A percentile compares a stretch with the other conserved stretches of the same genome.
phyloP scores from a whole-genome alignment of 805 yeast genomes.

The Starmerella vaccinii region DNA sequence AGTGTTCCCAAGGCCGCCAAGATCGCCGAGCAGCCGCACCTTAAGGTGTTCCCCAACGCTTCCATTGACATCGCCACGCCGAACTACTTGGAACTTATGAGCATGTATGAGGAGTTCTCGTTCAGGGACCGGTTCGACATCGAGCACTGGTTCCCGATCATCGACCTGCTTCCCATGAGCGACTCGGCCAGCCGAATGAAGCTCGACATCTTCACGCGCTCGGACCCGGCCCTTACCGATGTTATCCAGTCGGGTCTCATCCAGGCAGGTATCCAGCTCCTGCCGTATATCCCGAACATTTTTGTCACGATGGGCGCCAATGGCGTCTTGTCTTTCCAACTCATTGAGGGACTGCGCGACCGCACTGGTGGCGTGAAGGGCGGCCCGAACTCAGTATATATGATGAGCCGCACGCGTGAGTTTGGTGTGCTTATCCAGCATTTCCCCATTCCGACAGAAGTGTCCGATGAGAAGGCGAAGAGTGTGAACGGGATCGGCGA shows the following conservation, averaged over 20 bases:
- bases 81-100: conserved; percentile 49
- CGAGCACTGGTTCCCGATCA: conserved; percentile 62
- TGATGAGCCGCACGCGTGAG: conserved; percentile 19
- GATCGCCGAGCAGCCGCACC: conserved; percentile 32
- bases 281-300: conserved; percentile 62
- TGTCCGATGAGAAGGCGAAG: conserved; percentile 34
- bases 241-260: conserved; percentile 34
- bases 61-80: conserved; percentile 49
- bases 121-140: conserved; percentile 40
- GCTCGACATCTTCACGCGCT: conserved; percentile 23
- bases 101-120: conserved; percentile 44
- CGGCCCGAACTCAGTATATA: conserved; percentile 22
- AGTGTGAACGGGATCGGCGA: conserved; percentile 91
- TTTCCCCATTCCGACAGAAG: conserved; percentile 37
- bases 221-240: conserved; percentile 25
- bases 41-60: conserved; percentile 42
- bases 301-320: conserved; percentile 56
- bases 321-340: conserved; percentile 45
- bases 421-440: conserved; percentile 56
- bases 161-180: conserved; percentile 48
- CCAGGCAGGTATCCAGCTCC: conserved; percentile 59
- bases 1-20: conserved; percentile 52
- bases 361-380: conserved; percentile 25
- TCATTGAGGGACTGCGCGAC: conserved; percentile 26
- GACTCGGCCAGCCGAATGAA: conserved; percentile 27